phyloP scores from a whole-genome alignment of 208 protist species.

The Leishmania turanica region DNA sequence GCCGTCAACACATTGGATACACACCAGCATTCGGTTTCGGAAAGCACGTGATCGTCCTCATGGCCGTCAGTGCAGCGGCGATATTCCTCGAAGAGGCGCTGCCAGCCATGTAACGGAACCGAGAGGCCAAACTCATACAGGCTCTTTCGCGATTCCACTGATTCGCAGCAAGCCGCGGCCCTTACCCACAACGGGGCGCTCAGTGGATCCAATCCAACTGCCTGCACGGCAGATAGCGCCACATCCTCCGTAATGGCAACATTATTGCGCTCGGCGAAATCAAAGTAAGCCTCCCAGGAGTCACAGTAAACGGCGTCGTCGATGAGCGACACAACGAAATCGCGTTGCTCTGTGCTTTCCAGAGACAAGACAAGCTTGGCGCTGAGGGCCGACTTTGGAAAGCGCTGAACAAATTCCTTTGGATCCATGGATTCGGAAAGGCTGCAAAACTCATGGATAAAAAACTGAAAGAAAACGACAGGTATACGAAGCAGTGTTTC shows the following conservation, averaged over 20 bases:
- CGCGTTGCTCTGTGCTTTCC: constrained; percentile 47
- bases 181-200: constrained; percentile 76
- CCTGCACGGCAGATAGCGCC: constrained; percentile 62
- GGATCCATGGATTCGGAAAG: constrained; percentile 12
- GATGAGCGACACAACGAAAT: constrained; percentile 57
- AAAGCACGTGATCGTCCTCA: constrained; percentile 3
- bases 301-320: constrained; percentile 75
- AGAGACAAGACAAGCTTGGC: constrained; percentile 51
- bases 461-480: neutral
- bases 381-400: constrained; percentile 47
- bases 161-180: constrained; percentile 37
- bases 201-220: constrained; percentile 73
- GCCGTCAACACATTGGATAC: constrained; percentile 22
- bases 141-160: constrained; percentile 45
- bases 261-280: constrained; percentile 48
- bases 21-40: constrained; percentile 16
- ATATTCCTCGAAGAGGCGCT: constrained; percentile 50
- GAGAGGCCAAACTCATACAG: constrained; percentile 73
- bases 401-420: constrained; percentile 24
- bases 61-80: constrained; percentile 31
- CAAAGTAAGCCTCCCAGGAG: constrained; percentile 83
- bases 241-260: constrained; percentile 61
- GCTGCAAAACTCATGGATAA: neutral
- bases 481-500: neutral
- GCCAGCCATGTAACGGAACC: constrained; percentile 63